Evolutionary conservation across 768 basidiomycete species (phyloP), one percentile per base, ranked within the genome.

Genomic region (Tubosaeta sp.): DNA sequence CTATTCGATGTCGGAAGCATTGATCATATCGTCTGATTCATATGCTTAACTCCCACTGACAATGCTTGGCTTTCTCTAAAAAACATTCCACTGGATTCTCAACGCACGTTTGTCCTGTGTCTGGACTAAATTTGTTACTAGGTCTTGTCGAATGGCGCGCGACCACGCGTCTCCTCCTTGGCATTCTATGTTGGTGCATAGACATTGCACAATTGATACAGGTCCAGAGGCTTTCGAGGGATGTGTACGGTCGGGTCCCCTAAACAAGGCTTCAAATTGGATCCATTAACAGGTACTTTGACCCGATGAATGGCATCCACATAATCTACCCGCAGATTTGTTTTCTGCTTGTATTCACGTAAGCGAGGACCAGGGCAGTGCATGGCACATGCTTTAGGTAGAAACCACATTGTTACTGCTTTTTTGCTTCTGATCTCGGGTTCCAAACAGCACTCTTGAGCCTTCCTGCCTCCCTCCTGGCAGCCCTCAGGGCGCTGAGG

Each of bases 401-500:
- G 43, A 26, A 46, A 14, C 22, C 9, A n/a, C n/a, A 13, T 17
- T 3, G 29, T 39, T 39, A 42, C 14, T 8, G 32, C 6, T 32
- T 25, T 22, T 5, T 5, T n/a, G 11, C 35, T 25, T 32, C 38
- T 55, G 44, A 63, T 44, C 14, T 33, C 22, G 16, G 13, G 48
- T 52, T 41, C 35, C 42, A 33, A 46, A 61, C 54, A 86, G 85
- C 63, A 88, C 85, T 5, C 75, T 88, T 17, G 55, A 75, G 50
- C 65, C 78, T 9, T 70, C 68, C 29, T 89, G 86, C 64, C 72
- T 88, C 45, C 83, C 84, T 3, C 65, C 71, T 10, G 80, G 79
- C n/a, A 84, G 80, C 55, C 59, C 78, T 9, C 72, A 66, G 46
- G 85, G 86, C 22, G 77, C 81, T 10, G 87, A 88, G 66, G 84